Conservation (phyloP, 2,329 filamentous ascomycete species). For the Fusarium albosuccineum region DNA sequence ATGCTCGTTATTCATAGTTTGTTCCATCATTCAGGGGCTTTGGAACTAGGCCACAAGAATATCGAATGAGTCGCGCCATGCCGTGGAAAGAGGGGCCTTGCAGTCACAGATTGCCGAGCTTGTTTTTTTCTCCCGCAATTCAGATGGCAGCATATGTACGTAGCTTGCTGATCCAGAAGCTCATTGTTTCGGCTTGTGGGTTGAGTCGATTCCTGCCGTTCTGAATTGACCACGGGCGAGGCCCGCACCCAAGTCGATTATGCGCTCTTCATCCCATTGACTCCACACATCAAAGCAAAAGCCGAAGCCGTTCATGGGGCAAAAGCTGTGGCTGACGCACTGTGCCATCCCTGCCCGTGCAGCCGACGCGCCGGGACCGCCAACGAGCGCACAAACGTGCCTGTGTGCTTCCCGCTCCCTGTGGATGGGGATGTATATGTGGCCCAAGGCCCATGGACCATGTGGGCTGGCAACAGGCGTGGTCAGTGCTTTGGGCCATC, state of each 20-base stretch:
- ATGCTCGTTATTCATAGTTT: conserved; percentile 1
- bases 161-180: background rate
- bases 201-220: conserved; percentile 13
- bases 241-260: conserved; percentile 12
- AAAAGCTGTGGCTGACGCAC: conserved; percentile 32
- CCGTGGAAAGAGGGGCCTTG: background rate
- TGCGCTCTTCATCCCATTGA: background rate
- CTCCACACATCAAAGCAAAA: conserved; percentile 23
- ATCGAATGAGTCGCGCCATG: background rate
- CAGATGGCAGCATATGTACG: background rate
- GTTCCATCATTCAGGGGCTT: background rate
- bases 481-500: conserved; percentile 16
- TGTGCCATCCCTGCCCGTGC: conserved; percentile 36
- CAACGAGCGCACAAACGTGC: conserved; percentile 37
- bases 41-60: background rate
- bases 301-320: conserved; percentile 34
- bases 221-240: background rate
- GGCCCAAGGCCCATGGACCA: conserved; percentile 9
- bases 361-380: conserved; percentile 31
- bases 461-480: conserved; percentile 24
- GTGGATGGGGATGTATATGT: conserved; percentile 29
- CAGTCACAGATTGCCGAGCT: background rate
- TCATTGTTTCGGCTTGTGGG: conserved; percentile 12
- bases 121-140: background rate
- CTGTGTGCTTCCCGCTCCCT: conserved; percentile 48